Base-by-base conservation (phyloP, 495 filamentous ascomycete genomes). In the Oleoguttula mirabilis region DNA sequence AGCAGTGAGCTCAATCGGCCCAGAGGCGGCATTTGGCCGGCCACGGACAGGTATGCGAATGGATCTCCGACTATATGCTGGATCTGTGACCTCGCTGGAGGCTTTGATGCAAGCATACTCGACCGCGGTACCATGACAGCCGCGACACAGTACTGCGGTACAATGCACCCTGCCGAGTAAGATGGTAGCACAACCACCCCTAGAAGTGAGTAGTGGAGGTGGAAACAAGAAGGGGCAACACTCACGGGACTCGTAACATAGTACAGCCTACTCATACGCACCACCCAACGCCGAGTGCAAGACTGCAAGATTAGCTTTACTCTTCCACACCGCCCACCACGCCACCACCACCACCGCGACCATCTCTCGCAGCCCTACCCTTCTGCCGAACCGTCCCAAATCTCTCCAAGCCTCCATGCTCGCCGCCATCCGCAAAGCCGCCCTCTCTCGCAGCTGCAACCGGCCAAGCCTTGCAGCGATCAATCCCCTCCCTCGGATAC, bases 381-480 rank as follows among this genome's bases (percentile, higher is more conserved):
- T 23, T 43, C 31, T 43, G 40, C 27, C 21, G 7, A 14, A 43
- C 40, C 5, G 40, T 43, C 15, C 32, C 34, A 38, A 36, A 39
- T 15, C 36, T 10, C 25, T 47, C 43, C 43, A 47, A 8, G 2
- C 17, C 37, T 32, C n/a, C 36, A 37, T 25, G 34, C 11, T 46
- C 43, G 8, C 32, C n/a, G n/a, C n/a, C n/a, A n/a, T n/a, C n/a
- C n/a, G n/a, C 35, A 24, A 10, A 20, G 10, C 10, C 35, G 16
- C 21, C 34, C 10, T 20, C 31, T 5, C 45, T 14, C 11, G 6
- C 15, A 21, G 16, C 22, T 20, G 34, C 19, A 10, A 31, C 33
- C 5, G 92, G 90, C 90, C 90, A 98, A 49, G 86, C 80, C 48
- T 80, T 75, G 14, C 84, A 84, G 47, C 87, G 75, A 52, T 96